Evolutionary conservation across 495 filamentous ascomycete species (phyloP).

Genomic region (Articulospora tetracladia): DNA sequence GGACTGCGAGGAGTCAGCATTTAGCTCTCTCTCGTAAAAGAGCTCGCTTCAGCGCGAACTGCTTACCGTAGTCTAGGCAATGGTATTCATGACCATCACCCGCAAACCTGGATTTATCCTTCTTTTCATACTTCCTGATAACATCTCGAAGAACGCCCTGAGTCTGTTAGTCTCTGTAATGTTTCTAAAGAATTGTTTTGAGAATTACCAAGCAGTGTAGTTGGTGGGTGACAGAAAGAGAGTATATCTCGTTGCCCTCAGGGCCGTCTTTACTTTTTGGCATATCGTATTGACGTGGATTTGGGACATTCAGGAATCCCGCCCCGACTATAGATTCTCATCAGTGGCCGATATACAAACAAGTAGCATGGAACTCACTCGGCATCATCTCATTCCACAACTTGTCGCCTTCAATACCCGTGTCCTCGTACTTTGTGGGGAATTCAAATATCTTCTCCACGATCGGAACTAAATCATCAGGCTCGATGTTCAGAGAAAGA

Average conservation of each 20-base stretch:
- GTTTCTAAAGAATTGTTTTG: neutral
- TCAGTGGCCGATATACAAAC: neutral
- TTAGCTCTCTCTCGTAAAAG: neutral
- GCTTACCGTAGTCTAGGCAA: constrained; percentile 28
- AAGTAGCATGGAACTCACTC: constrained; percentile 12
- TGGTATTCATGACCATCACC: constrained; percentile 32
- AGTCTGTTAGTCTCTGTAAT: neutral
- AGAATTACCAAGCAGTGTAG: constrained; percentile 27
- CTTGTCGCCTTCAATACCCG: constrained; percentile 19
- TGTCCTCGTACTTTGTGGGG: constrained; percentile 25
- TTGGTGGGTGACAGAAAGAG: constrained; percentile 27
- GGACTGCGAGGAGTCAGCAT: constrained; percentile 9
- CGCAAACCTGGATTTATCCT: constrained; percentile 26
- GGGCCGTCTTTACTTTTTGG: constrained; percentile 25
- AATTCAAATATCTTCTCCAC: constrained; percentile 24
- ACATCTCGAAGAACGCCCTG: constrained; percentile 26
- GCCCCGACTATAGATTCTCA: constrained; percentile 21
- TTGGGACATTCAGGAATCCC: constrained; percentile 28
- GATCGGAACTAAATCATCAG: constrained; percentile 20
- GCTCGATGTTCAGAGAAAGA: neutral
- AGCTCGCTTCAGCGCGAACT: neutral
- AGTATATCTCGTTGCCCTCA: constrained; percentile 25
- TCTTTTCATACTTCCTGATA: constrained; percentile 28
- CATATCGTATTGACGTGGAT: constrained; percentile 24
- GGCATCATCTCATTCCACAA: constrained; percentile 29